Conservation (phyloP, 345 rosid genomes). For the Eucalyptus leucophloia region DNA sequence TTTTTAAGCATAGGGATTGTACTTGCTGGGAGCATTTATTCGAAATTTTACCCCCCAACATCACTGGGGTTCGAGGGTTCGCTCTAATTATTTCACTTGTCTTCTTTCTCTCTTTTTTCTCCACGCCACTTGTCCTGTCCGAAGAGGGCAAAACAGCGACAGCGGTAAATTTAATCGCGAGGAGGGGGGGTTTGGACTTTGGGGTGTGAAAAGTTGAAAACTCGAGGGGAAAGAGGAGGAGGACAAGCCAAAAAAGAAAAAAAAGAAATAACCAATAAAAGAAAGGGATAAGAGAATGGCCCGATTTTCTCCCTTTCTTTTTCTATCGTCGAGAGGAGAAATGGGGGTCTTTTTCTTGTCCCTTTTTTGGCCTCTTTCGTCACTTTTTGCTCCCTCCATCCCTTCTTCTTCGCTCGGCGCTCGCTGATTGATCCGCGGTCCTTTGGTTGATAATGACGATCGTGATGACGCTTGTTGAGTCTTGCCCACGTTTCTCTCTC, state of each 20-base stretch:
- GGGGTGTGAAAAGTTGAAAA: not conserved
- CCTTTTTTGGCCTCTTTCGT: not conserved
- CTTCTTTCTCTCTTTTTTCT: not conserved
- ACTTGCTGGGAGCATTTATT: not conserved
- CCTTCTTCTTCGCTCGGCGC: not conserved
- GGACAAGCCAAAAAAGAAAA: not conserved
- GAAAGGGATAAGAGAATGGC: not conserved
- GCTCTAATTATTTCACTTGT: not conserved
- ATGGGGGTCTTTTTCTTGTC: not conserved
- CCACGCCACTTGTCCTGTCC: not conserved
- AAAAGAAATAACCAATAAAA: not conserved
- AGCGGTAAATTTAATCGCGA: not conserved
- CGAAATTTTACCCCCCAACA: not conserved
- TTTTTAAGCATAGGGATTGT: not conserved
- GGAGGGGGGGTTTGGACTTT: not conserved
- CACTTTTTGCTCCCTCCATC: not conserved
- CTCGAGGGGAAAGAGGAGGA: not conserved
- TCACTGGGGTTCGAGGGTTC: not conserved
- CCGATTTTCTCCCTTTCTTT: not conserved
- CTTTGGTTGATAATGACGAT: not conserved
- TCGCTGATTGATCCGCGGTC: not conserved
- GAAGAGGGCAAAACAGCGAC: not conserved
- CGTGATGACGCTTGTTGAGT: not conserved
- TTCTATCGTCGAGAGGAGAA: not conserved
- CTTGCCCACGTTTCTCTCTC: not conserved